Evolutionary conservation across 2,329 filamentous ascomycete species (phyloP).

Genomic region (Diaporthe sp.): DNA sequence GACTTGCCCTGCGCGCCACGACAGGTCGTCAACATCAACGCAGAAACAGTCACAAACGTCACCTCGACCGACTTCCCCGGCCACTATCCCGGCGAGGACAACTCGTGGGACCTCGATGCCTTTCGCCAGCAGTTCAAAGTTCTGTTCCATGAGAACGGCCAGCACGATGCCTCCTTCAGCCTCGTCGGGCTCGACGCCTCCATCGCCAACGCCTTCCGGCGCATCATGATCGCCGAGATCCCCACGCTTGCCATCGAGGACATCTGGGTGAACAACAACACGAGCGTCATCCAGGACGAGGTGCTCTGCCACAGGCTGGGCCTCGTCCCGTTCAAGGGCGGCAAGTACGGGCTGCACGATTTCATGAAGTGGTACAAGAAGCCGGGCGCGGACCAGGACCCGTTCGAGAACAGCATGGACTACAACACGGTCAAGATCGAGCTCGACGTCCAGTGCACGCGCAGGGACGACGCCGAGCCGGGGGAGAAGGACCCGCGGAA

Average conservation of each 20-base stretch:
- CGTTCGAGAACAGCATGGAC: slow-evolving; percentile 75
- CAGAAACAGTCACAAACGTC: slow-evolving; percentile 91
- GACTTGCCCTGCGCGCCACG: slow-evolving; percentile 23
- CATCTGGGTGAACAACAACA: slow-evolving; percentile 96
- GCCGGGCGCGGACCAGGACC: slow-evolving; percentile 72
- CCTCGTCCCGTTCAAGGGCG: slow-evolving; percentile 88
- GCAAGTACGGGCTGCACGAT: slow-evolving; percentile 79
- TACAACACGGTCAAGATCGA: slow-evolving; percentile 89
- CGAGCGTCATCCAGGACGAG: slow-evolving; percentile 97
- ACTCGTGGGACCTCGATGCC: slow-evolving; percentile 59
- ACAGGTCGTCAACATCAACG: slow-evolving; percentile 87
- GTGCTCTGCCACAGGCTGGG: slow-evolving; percentile 92
- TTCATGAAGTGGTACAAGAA: slow-evolving; percentile 88
- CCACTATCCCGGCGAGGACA: slow-evolving; percentile 89
- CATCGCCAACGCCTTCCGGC: slow-evolving; percentile 96
- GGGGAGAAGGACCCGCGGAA: slow-evolving; percentile 85
- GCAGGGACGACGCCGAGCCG: slow-evolving; percentile 78
- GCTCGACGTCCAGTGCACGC: slow-evolving; percentile 84
- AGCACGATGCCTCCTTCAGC: slow-evolving; percentile 86
- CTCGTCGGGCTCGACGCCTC: slow-evolving; percentile 92
- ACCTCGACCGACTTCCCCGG: slow-evolving; percentile 92
- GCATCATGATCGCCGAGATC: slow-evolving; percentile 94
- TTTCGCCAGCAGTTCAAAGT: slow-evolving; percentile 64
- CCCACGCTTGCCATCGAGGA: slow-evolving; percentile 94
- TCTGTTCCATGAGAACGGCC: slow-evolving; percentile 86